Evolutionary conservation across 805 yeast species (phyloP), one percentile per base, ranked within the genome.

Genomic region (Diddensiella caesifluorescens): DNA sequence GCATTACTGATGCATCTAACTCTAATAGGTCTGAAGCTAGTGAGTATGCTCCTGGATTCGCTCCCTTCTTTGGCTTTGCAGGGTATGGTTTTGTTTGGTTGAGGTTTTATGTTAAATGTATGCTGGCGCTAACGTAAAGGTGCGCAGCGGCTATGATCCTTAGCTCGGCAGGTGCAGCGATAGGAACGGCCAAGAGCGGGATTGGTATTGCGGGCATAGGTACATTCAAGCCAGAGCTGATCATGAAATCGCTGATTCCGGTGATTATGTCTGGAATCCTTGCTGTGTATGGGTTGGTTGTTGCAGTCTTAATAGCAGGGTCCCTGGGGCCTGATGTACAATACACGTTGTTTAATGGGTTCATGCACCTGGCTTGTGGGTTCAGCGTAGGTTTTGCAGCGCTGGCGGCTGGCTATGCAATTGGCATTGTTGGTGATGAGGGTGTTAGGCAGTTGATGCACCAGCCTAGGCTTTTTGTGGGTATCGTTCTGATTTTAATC

Each of bases 151-250:
- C 96, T 38, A 85, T 87, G 85, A 75, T 86, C 19, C 70, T 90
- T 45, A 81, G 94, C 44, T 86, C 95, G 59, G 81, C 90, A n/a
- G 99, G 99, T 49, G 97, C 99, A 3, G 97, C 97, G 47, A 81
- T 88, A 53, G 99, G 98, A 45, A 90, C 97, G 2, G 97, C 97
- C 48, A 92, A 92, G 66, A 84, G 95, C 34, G 99, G 99, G 45
- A 81, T 92, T 50, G 99, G 99, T 74, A 92, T 92, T 56, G 71
- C 97, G 23, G 99, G 97, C 73, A 88, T 92, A 52, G 97, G 97
- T 71, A 83, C 95, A 35, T 92, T 90, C 69, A 84, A 85, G 62
- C 99, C 99, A 9, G 98, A 92, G 59, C 71, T 92, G 57, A 88
- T 92, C 57, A 92, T 92, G 97, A 85, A 83, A 54, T 59, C 66